These are phyloP conservation scores for Gonapodya sp. DNA, from an alignment of 192 early-diverging fungal genomes.

Conservation along the genomic window DNA sequence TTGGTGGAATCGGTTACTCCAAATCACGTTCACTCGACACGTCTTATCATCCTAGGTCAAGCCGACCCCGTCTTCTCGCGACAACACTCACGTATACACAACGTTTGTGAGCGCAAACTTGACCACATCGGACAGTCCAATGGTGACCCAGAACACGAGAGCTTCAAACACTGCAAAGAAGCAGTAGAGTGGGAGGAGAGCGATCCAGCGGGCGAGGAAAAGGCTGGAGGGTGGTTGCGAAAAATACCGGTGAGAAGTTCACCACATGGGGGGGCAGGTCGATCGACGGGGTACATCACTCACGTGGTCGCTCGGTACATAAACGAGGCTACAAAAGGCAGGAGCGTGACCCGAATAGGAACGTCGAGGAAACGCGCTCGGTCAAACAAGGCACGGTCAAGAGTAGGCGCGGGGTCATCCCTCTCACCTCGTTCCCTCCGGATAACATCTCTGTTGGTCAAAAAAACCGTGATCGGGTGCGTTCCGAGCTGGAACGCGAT, in stretches of 20 bases:
- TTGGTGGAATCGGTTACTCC: neutral
- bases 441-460: neutral
- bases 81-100: neutral
- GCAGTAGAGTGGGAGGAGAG: neutral
- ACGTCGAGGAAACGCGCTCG: too few species aligned
- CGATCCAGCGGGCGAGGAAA: neutral
- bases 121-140: neutral
- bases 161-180: neutral
- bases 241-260: too few species aligned
- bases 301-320: neutral
- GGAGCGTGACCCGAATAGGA: too few species aligned
- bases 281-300: neutral
- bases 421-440: neutral
- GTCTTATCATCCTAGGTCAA: too few species aligned
- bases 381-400: neutral
- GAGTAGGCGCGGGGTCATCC: neutral
- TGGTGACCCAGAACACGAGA: neutral
- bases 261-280: too few species aligned
- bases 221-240: neutral
- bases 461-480: neutral
- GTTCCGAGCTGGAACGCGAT: slow-evolving; percentile 1
- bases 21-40: too few species aligned
- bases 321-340: neutral
- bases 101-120: neutral
- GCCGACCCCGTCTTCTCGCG: neutral